Conservation (phyloP, 2,329 filamentous ascomycete genomes). For the Botrytis fabae region DNA sequence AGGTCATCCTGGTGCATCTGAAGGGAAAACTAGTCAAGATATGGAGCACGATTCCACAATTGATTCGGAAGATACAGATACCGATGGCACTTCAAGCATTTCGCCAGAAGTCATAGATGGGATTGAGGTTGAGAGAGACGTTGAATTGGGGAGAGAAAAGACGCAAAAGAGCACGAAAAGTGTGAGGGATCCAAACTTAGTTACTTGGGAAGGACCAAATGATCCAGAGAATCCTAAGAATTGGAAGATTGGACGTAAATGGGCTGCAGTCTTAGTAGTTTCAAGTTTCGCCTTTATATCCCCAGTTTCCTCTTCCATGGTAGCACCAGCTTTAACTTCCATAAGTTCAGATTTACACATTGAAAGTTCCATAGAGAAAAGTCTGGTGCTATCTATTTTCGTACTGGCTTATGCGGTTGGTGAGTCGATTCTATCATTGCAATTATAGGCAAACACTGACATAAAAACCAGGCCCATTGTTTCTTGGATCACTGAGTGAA, state of each 20-base stretch:
- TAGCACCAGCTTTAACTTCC: conserved; percentile 51
- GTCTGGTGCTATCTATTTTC: conserved; percentile 48
- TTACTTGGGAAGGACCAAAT: conserved; percentile 34
- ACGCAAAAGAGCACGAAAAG: conserved; percentile 29
- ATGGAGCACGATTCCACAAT: background rate
- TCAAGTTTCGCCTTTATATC: conserved; percentile 51
- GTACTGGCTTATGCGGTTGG: conserved; percentile 46
- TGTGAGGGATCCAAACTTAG: conserved; percentile 34
- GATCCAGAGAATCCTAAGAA: conserved; percentile 38
- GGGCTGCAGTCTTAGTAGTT: conserved; percentile 50
- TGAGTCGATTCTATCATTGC: background rate
- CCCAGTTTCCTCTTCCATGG: conserved; percentile 54
- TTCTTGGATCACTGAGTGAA: conserved; percentile 64
- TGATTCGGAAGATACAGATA: conserved; percentile 23
- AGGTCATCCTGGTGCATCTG: background rate
- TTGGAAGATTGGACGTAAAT: conserved; percentile 43
- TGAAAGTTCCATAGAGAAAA: conserved; percentile 47
- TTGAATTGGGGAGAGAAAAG: conserved; percentile 32
- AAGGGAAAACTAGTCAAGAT: background rate
- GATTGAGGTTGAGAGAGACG: conserved; percentile 33
- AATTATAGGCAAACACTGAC: background rate
- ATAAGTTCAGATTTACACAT: conserved; percentile 58
- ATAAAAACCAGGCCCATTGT: conserved; percentile 46
- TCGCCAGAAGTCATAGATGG: conserved; percentile 34
- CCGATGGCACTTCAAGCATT: conserved; percentile 21